Conservation (phyloP, 441 rosid genomes). For the Theobroma grandiflorum region DNA sequence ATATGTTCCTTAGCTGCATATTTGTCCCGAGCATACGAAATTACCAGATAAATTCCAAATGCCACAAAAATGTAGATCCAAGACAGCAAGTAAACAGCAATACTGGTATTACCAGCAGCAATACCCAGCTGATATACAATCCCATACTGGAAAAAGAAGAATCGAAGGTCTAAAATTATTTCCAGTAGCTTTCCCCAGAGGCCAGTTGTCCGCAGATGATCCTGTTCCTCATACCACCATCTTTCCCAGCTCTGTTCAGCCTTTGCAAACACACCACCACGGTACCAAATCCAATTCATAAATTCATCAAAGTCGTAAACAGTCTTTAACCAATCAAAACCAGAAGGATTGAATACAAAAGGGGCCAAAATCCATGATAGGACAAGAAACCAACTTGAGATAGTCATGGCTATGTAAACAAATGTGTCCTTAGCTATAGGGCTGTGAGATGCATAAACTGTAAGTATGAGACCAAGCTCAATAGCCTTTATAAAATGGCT, state of each 20-base stretch:
- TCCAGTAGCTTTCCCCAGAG: conserved; percentile 65
- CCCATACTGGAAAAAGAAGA: conserved; percentile 93
- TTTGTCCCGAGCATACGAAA: conserved; percentile 72
- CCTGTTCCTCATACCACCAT: conserved; percentile 97
- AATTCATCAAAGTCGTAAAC: conserved; percentile 92
- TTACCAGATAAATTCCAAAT: conserved; percentile 53
- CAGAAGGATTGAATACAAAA: conserved; percentile 88
- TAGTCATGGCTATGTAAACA: conserved; percentile 82
- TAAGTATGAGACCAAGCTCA: conserved; percentile 88
- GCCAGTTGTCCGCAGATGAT: conserved; percentile 84
- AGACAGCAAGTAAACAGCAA: conserved; percentile 70
- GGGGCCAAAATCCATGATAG: conserved; percentile 89
- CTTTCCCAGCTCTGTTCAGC: conserved; percentile 95
- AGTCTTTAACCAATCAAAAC: conserved; percentile 94
- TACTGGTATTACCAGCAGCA: conserved; percentile 65
- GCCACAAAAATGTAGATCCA: conserved; percentile 71
- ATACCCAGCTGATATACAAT: conserved; percentile 85
- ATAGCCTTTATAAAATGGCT: conserved; percentile 92
- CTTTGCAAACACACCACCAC: conserved; percentile 72
- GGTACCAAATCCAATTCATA: conserved; percentile 92
- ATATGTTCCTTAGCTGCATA: conserved; percentile 79
- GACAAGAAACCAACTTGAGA: conserved; percentile 90
- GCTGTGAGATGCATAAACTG: conserved; percentile 81
- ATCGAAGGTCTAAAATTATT: conserved; percentile 81
- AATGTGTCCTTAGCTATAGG: conserved; percentile 67